Evolutionary conservation across 495 filamentous ascomycete genomes (phyloP).

Genomic region (Bombardia bombarda): DNA sequence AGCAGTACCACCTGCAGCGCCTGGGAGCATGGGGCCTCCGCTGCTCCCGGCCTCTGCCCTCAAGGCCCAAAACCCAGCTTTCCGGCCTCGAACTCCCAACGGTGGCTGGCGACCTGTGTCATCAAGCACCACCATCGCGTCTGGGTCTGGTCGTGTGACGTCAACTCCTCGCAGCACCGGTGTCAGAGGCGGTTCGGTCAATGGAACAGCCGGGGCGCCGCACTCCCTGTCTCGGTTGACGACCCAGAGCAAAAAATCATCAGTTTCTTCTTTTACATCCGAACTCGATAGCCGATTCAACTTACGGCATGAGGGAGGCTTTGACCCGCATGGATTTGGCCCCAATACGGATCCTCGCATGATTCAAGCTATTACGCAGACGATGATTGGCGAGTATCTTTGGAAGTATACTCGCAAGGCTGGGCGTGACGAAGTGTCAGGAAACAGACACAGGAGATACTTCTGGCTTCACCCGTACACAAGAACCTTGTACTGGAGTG

Average conservation of each 20-base stretch:
- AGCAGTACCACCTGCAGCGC: no score
- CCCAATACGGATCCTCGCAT: constrained; percentile 83
- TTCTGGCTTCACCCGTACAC: constrained; percentile 99
- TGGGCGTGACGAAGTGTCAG: constrained; percentile 76
- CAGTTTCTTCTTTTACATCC: constrained; percentile 89
- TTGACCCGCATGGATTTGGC: constrained; percentile 51
- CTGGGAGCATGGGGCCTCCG: constrained; percentile 76
- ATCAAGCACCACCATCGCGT: constrained; percentile 15
- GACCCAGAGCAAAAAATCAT: constrained; percentile 57
- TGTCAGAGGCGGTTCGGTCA: constrained; percentile 19
- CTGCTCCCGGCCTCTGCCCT: constrained; percentile 74
- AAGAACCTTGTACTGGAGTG: constrained; percentile 93
- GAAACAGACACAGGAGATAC: constrained; percentile 83
- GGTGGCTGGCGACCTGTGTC: constrained; percentile 11
- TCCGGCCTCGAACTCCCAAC: constrained; percentile 67
- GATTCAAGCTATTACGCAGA: constrained; percentile 99
- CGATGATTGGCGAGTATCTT: constrained; percentile 97
- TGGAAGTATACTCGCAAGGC: constrained; percentile 98
- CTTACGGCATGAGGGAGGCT: constrained; percentile 50
- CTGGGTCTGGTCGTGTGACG: constrained; percentile 24
- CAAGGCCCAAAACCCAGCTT: constrained; percentile 30
- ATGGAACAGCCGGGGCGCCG: constrained; percentile 29
- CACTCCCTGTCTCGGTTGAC: constrained; percentile 32
- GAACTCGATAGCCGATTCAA: constrained; percentile 89
- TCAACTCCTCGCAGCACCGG: constrained; percentile 33